Percentiles rank a stretch among this genome's conserved stretches.
These are phyloP conservation scores for Symbiodinium pilosum DNA, from an alignment of 73 alveolate genomes.

Conservation along the genomic window DNA sequence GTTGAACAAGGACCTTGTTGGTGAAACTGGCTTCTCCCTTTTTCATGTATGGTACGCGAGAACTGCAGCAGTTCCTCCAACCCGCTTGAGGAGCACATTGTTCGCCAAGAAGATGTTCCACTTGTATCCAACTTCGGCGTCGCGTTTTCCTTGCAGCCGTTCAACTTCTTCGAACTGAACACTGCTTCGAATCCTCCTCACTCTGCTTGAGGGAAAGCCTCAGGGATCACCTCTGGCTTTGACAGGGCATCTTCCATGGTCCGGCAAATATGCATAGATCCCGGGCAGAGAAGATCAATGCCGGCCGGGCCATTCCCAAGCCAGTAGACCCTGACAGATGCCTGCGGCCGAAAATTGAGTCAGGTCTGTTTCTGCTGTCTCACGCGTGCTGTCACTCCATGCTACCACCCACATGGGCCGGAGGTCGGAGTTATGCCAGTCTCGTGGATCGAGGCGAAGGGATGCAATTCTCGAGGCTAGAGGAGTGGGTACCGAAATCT, in stretches of 20 bases:
- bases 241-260: slow-evolving; percentile 4
- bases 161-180: slow-evolving; percentile 51
- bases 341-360: no score
- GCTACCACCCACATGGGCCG: no score
- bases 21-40: not conserved
- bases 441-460: slow-evolving; percentile 67
- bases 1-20: slow-evolving; percentile 59
- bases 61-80: not conserved
- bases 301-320: not conserved
- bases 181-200: slow-evolving; percentile 77
- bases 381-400: no score
- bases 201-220: not conserved
- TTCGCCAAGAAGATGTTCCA: slow-evolving; percentile 75
- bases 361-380: no score
- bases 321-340: not conserved
- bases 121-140: slow-evolving; percentile 79
- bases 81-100: slow-evolving; percentile 68
- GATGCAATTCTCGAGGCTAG: slow-evolving; percentile 40
- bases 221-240: not conserved
- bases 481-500: not conserved
- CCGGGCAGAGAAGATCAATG: not conserved
- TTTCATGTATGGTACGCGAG: not conserved
- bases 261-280: slow-evolving; percentile 1
- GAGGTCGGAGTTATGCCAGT: slow-evolving; percentile 9
- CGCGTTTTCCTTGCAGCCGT: slow-evolving; percentile 76